Conservation (phyloP, 148 eudicot genomes). For the Rhododendron vialii region DNA sequence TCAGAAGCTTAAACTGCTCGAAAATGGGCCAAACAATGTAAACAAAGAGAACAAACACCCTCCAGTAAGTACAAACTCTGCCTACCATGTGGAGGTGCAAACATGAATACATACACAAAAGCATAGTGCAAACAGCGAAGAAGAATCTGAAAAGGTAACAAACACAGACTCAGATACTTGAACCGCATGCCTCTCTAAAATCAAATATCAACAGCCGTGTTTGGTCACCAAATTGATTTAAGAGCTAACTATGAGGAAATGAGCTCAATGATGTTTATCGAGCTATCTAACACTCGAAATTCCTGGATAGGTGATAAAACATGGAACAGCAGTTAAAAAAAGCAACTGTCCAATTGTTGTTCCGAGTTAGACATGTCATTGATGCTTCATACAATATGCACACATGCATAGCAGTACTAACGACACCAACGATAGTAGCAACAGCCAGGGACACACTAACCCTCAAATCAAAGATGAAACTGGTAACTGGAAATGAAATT, state of each 20-base stretch:
- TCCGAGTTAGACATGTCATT: neutral
- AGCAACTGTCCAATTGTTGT: neutral
- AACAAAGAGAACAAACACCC: neutral
- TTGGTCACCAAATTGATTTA: neutral
- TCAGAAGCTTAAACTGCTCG: neutral
- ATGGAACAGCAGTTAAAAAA: neutral
- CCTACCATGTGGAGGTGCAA: neutral
- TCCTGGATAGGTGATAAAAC: neutral
- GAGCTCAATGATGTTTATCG: neutral
- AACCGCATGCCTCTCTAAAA: neutral
- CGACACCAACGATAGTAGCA: neutral
- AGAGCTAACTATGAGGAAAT: neutral
- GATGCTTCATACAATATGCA: neutral
- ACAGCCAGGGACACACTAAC: neutral
- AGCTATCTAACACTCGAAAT: neutral
- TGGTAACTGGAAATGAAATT: conserved; percentile 20
- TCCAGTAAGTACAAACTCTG: neutral
- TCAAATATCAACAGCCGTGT: neutral
- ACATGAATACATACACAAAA: neutral
- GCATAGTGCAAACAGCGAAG: neutral
- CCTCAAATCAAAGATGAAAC: neutral
- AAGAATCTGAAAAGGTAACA: neutral
- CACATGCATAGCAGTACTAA: neutral
- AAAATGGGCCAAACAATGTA: neutral
- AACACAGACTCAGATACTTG: neutral